Conservation (phyloP, 306 rosid species). For the Purshia tridentata region DNA sequence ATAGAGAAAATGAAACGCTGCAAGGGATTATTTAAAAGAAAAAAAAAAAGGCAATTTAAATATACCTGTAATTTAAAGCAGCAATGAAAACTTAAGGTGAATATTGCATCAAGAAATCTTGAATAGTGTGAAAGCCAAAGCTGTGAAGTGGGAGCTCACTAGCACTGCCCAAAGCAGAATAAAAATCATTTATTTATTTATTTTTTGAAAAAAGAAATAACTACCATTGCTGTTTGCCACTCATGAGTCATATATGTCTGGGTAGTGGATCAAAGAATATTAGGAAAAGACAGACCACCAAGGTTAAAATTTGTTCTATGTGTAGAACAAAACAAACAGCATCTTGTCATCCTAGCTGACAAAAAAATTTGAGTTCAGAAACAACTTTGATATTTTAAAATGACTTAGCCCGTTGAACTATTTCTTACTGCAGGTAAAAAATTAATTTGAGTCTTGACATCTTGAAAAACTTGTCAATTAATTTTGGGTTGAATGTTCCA, state of each 20-base stretch:
- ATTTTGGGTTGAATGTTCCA: no score
- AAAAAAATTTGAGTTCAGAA: background rate
- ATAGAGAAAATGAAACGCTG: no score
- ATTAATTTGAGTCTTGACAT: no score
- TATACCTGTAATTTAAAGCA: no score
- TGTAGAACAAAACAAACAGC: slow-evolving; percentile 8
- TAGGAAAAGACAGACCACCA: slow-evolving; percentile 2
- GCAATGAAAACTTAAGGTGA: no score
- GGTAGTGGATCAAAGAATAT: slow-evolving; percentile 8
- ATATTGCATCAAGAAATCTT: no score
- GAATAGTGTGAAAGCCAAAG: no score
- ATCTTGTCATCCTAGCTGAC: slow-evolving; percentile 3
- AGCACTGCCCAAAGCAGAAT: background rate
- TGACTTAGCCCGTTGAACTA: background rate
- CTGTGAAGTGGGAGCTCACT: background rate
- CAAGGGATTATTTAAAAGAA: no score
- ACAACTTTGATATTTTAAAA: background rate
- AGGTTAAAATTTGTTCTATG: background rate
- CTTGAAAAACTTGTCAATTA: no score
- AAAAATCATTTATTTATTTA: background rate
- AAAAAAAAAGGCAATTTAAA: no score
- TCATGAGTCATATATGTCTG: background rate
- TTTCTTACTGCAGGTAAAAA: background rate
- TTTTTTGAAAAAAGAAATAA: background rate
- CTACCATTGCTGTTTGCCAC: slow-evolving; percentile 1